Base-by-base conservation (phyloP, 495 filamentous ascomycete genomes). In the Patellaria atrata region DNA sequence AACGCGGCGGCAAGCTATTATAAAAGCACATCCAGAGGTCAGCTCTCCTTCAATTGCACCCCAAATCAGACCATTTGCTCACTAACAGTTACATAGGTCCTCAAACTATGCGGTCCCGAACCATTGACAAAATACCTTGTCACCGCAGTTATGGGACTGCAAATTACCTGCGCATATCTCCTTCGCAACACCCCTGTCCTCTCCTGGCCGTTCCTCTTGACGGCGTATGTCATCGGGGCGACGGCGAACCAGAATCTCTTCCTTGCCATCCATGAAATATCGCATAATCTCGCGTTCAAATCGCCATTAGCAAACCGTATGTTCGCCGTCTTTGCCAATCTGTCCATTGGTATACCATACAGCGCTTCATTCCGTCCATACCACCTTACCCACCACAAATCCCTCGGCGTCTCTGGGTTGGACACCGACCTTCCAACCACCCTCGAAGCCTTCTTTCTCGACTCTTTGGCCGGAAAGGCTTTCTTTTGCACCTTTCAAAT, bases 401-500 rank as follows among this genome's bases (percentile, higher is more conserved):
- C 85, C 29, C 81, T 99, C 37, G 91, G 91, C 44, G 86, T 99
- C 26, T 79, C 89, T 44, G 91, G 91, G 30, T 73, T 96, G 28
- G 91, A 99, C 59, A 91, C 86, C 33, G 91, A 99, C 48, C 76
- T 99, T 2, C 91, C 91, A 7, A 96, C 91, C 19, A 70, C 79
- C 41, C 56, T 92, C 27, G 91, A 99, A 62, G 91, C 85, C 47
- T 56, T 93, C 54, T 78, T 96, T 58, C 77, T 99, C 43, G 79
- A 94, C 67, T 92, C 83, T n/a, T 69, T 99, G 51, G 70, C 86
- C 12, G 91, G 91, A 48, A 99, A 99, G 56, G 80, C 91, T 41
- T 96, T 99, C 68, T 99, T 99, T 71, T 91, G 82, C 65, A 96
- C 91, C 46, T 96, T 94, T 64, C 91, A 99, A 60, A 94, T 99